These are phyloP conservation scores for Sporothrix curviconia DNA, from an alignment of 2,329 filamentous ascomycete species.

Conservation along the genomic window DNA sequence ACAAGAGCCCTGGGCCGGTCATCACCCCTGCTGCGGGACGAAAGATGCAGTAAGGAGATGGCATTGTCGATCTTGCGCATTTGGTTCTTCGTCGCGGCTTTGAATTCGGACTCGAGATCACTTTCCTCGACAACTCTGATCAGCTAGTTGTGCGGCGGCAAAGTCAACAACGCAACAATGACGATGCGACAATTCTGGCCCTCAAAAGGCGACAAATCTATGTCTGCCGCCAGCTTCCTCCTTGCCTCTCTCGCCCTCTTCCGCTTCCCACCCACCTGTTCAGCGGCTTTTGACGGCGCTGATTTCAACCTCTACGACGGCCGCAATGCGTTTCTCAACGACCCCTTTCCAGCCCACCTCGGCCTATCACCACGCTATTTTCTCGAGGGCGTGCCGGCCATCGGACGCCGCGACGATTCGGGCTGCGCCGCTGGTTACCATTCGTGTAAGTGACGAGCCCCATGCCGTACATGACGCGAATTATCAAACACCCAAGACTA, in stretches of 20 bases:
- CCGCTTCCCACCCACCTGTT: neutral
- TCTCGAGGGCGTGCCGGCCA: conserved; percentile 3
- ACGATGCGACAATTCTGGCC: neutral
- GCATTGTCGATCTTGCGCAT: neutral
- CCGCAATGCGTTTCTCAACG: neutral
- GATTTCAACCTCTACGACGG: neutral
- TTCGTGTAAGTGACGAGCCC: conserved; percentile 20
- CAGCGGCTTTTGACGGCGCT: neutral
- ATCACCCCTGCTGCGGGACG: neutral
- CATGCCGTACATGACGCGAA: no score
- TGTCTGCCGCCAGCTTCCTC: neutral
- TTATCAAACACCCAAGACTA: no score
- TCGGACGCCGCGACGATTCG: conserved; percentile 11
- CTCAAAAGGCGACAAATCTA: neutral
- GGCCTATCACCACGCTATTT: conserved; percentile 10
- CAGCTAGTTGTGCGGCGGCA: no score
- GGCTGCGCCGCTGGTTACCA: conserved; percentile 16
- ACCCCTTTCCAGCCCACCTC: neutral
- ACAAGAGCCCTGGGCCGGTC: neutral
- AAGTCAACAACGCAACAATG: neutral
- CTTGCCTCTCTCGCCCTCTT: neutral
- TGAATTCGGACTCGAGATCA: neutral
- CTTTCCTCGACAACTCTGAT: neutral
- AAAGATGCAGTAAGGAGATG: neutral
- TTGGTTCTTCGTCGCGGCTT: neutral